Conservation (phyloP, 306 rosid genomes). For the Fragaria nilgerrensis region DNA sequence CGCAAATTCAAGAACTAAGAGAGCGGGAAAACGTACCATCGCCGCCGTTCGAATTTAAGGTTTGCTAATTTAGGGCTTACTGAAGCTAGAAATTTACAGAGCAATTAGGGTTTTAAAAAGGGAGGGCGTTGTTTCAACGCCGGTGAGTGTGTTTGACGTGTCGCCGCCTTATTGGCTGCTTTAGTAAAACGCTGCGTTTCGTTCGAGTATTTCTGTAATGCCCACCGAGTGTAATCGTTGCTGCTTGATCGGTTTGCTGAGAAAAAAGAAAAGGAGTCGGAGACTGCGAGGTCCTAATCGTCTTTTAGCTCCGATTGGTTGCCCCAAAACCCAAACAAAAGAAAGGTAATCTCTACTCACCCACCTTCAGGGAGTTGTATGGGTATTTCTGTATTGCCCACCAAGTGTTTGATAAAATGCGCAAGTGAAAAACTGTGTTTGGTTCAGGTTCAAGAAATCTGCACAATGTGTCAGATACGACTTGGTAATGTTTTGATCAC, state of each 20-base stretch:
- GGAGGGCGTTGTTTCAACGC: slow-evolving; percentile 4
- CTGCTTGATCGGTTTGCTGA: too few species aligned
- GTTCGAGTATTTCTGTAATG: too few species aligned
- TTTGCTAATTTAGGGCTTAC: background rate
- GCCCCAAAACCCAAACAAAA: background rate
- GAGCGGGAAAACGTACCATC: slow-evolving; percentile 24
- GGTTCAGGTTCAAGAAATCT: slow-evolving; percentile 22
- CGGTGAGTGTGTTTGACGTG: background rate
- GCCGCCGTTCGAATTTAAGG: background rate
- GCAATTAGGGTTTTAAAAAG: slow-evolving; percentile 17
- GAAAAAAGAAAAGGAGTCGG: background rate
- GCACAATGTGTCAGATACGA: slow-evolving; percentile 20
- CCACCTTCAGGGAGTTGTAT: too few species aligned
- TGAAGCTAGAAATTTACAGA: background rate
- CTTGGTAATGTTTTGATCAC: slow-evolving; percentile 26
- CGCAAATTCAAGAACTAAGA: too few species aligned
- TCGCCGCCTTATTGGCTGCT: background rate
- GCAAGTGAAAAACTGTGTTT: background rate
- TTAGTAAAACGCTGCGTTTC: background rate
- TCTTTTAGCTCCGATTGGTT: background rate
- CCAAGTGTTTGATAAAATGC: slow-evolving; percentile 11
- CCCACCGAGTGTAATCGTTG: too few species aligned
- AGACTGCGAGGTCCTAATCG: background rate
- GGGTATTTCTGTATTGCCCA: background rate
- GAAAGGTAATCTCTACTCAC: background rate